Evolutionary conservation across 2,329 filamentous ascomycete genomes (phyloP), one percentile per base, ranked within the genome.

Genomic region (Alternaria hordeiaustralica): DNA sequence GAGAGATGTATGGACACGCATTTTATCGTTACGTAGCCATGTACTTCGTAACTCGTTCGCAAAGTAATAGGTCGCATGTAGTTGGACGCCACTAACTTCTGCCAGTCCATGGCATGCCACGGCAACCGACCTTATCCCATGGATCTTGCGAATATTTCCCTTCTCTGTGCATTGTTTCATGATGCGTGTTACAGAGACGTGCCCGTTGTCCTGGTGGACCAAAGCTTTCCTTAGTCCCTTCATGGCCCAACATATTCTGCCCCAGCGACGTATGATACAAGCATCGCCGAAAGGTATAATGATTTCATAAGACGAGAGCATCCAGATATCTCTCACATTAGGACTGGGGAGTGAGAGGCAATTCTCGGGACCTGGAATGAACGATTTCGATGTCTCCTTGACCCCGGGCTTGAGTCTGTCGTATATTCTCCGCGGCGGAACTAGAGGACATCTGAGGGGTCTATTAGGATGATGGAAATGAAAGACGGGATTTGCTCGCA

Each of bases 381-480:
- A 45, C 25, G 15, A 46, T 46, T 12, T 26, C 36, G 53, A 33
- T 43, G 11, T 56, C 44, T 23, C 28, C 18, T 12, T 10, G 12
- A 33, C 9, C 18, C 25, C 25, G 18, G 12, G 12, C 20, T 18
- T 60, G 45, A 13, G 30, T 44, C 45, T 43, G 15, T 36, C 55
- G 55, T 55, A 60, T 41, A 10, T 60, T 41, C n/a, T 60, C 49
- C 21, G 49, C 50, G 30, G 49, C 43, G 43, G 45, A 57, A n/a
- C 25, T 30, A 20, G 44, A 57, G 25, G 21, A 59, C 23, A 63
- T 46, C 65, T 63, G 55, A 21, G 9, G 15, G 20, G 13, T 25
- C 61, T 15, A 56, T 65, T 57, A 62, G 60, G 64, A 46, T 21
- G 21, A 58, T 26, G 53, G 53, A 53, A 49, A n/a, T 6, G n/a